Evolutionary conservation across 2,329 filamentous ascomycete species (phyloP).

Genomic region (Catunica adiposa): DNA sequence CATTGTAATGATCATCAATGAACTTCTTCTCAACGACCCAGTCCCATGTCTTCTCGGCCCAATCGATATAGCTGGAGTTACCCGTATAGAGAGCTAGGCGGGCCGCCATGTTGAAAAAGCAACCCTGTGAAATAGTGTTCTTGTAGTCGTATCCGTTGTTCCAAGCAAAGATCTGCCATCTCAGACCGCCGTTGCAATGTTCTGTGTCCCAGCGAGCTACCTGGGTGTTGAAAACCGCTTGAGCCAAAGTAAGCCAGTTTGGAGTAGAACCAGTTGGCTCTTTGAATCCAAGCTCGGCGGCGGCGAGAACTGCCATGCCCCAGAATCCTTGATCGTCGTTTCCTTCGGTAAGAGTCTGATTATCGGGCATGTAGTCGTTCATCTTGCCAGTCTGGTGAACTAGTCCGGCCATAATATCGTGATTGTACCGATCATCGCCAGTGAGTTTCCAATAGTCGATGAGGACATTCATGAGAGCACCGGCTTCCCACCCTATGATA

Average conservation of each 20-base stretch:
- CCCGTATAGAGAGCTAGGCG: conserved; percentile 61
- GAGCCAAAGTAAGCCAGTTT: conserved; percentile 54
- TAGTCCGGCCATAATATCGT: conserved; percentile 49
- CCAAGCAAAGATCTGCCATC: conserved; percentile 74
- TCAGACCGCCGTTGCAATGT: conserved; percentile 56
- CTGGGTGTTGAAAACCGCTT: conserved; percentile 70
- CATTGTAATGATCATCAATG: conserved; percentile 40
- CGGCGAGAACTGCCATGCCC: conserved; percentile 53
- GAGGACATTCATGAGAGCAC: conserved; percentile 53
- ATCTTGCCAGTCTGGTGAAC: conserved; percentile 58
- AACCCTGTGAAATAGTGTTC: conserved; percentile 46
- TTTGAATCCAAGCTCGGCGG: conserved; percentile 52
- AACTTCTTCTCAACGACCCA: conserved; percentile 45
- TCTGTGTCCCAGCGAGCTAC: conserved; percentile 53
- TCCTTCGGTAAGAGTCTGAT: conserved; percentile 50
- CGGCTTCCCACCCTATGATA: conserved; percentile 50
- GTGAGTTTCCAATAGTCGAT: conserved; percentile 80
- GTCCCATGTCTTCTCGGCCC: conserved; percentile 58
- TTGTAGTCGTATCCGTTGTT: conserved; percentile 73
- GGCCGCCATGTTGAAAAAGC: conserved; percentile 46
- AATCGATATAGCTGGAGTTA: conserved; percentile 60
- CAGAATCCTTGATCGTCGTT: conserved; percentile 67
- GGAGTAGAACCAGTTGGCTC: conserved; percentile 40
- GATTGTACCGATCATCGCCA: conserved; percentile 54
- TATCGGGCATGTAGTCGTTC: conserved; percentile 61